phyloP scores from a whole-genome alignment of 2,329 filamentous ascomycete species.

The Onygenales sp. region DNA sequence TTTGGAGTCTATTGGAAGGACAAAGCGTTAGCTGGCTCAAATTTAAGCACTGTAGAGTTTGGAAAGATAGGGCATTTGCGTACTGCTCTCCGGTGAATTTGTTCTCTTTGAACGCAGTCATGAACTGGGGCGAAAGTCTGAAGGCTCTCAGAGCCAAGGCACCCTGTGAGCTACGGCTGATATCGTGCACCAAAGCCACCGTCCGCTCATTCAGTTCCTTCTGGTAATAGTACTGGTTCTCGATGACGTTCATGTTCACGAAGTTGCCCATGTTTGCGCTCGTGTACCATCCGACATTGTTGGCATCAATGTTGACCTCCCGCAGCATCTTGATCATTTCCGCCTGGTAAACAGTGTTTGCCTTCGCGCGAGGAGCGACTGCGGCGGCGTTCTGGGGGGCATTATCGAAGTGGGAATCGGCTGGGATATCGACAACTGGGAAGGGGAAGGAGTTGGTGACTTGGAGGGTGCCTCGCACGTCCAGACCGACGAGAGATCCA shows the following conservation, averaged over 20 bases:
- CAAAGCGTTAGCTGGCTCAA: not conserved
- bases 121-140: slow-evolving; percentile 76
- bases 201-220: slow-evolving; percentile 79
- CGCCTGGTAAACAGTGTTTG: slow-evolving; percentile 77
- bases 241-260: slow-evolving; percentile 85
- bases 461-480: slow-evolving; percentile 69
- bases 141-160: slow-evolving; percentile 84
- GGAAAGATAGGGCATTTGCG: slow-evolving; percentile 23
- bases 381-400: slow-evolving; percentile 65
- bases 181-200: slow-evolving; percentile 86
- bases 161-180: slow-evolving; percentile 89
- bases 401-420: slow-evolving; percentile 62
- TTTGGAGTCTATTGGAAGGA: slow-evolving; percentile 61
- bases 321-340: slow-evolving; percentile 97
- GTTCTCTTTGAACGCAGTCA: slow-evolving; percentile 86
- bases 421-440: slow-evolving; percentile 66
- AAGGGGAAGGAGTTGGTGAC: slow-evolving; percentile 94
- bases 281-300: slow-evolving; percentile 97
- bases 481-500: slow-evolving; percentile 88
- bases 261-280: slow-evolving; percentile 99
- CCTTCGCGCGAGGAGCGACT: slow-evolving; percentile 83
- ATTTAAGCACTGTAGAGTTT: not conserved
- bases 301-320: slow-evolving; percentile 97
- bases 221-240: slow-evolving; percentile 98
- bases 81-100: slow-evolving; percentile 97